Base-by-base conservation (phyloP, 2,329 filamentous ascomycete species). In the Fusarium sp. region DNA sequence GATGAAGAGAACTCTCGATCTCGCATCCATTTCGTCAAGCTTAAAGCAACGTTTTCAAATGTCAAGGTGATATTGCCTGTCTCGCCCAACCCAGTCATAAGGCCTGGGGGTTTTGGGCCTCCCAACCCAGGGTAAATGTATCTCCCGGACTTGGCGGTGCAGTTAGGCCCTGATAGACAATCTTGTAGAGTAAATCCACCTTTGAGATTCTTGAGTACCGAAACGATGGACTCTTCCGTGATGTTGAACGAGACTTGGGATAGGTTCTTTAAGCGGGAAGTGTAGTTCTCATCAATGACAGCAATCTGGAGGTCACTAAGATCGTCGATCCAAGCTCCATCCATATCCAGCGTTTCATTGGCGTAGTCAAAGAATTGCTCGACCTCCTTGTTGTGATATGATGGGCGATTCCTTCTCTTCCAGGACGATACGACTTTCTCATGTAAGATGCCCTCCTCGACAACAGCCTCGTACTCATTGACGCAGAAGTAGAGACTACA, bases 21-120 rank as follows among this genome's bases (percentile, higher is more conserved):
- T 7, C 69, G 38, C 24, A 71, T 71, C 71, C 66, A 67, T 12
- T 71, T 73, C 0, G 62, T 62, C 27, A 73, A 12, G 11, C 71
- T 71, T 11, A 36, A 31, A 0, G 62, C 71, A 35, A 71, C 24
- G 22, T 64, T 71, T 3, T 62, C 17, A 5, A 73, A 27, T 0
- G 60, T 62, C 0, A 11, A 8, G 5, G 22, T 10, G n/a, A 64
- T 11, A 20, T 65, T 24, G 0, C 6, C 42, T 1, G 62, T n/a
- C 4, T 51, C 9, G 0, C 66, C 60, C 17, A 73, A 14, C 4
- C 46, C 57, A 5, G 49, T 4, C 46, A 67, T 46, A 2, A 69
- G 24, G 10, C 24, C 27, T 4, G 29, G 29, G 2, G 31, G 29
- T 1, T 5, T 36, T 1, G 9, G 6, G 3, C 24, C 27, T 8